phyloP scores from a whole-genome alignment of 148 eudicot species.

The Spergularia bocconei region DNA sequence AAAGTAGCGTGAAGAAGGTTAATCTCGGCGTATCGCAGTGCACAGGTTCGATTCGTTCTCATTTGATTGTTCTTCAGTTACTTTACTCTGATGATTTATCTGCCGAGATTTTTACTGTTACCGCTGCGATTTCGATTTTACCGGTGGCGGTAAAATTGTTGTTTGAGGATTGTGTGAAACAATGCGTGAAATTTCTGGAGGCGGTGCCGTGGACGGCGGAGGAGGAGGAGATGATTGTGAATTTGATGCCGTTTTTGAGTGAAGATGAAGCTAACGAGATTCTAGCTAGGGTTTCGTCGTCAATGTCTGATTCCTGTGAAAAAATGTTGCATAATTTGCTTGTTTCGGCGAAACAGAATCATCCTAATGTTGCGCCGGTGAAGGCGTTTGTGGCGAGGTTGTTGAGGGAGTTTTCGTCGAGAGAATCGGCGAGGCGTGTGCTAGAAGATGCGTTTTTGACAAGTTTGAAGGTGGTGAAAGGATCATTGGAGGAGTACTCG shows the following conservation, averaged over 20 bases:
- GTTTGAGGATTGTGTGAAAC: slow-evolving; percentile 72
- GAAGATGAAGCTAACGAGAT: slow-evolving; percentile 60
- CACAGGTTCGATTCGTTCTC: slow-evolving; percentile 27
- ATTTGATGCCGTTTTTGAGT: slow-evolving; percentile 45
- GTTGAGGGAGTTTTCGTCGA: slow-evolving; percentile 64
- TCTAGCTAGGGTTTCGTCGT: slow-evolving; percentile 62
- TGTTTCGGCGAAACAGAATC: slow-evolving; percentile 58
- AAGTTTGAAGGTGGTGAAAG: slow-evolving; percentile 68
- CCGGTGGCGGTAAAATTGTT: slow-evolving; percentile 68
- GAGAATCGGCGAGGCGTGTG: slow-evolving; percentile 59
- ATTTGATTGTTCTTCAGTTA: slow-evolving; percentile 31
- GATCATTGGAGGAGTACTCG: slow-evolving; percentile 78
- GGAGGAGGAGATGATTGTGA: slow-evolving; percentile 55
- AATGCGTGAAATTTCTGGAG: slow-evolving; percentile 65
- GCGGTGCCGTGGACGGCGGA: slow-evolving; percentile 95
- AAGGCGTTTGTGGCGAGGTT: slow-evolving; percentile 89
- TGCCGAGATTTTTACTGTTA: slow-evolving; percentile 26
- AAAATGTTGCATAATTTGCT: slow-evolving; percentile 74
- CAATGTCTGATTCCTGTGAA: slow-evolving; percentile 40
- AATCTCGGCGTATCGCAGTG: slow-evolving; percentile 42
- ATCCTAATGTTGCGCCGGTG: slow-evolving; percentile 70
- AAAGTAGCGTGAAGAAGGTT: slow-evolving; percentile 20
- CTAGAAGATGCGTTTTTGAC: slow-evolving; percentile 53
- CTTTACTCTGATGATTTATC: slow-evolving; percentile 57
- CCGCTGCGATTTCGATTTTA: slow-evolving; percentile 46